A percentile compares a stretch with the other conserved stretches of the same genome.
Conservation (phyloP, 768 basidiomycete species). For the Thelephora ganbajun region DNA sequence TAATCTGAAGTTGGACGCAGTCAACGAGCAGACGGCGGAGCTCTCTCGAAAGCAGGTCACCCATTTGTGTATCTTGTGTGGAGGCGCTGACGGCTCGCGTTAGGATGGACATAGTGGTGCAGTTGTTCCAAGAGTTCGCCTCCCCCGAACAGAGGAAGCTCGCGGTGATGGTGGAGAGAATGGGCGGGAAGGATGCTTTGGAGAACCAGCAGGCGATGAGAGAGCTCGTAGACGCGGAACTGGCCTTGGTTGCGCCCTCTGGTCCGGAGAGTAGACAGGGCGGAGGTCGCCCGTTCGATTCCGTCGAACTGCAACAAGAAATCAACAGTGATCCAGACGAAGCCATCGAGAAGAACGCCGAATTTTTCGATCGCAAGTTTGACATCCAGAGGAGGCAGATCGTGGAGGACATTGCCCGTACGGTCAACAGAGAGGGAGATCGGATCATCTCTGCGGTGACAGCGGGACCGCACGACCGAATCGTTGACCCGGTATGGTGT, state of each 20-base stretch:
- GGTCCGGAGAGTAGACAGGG: background rate
- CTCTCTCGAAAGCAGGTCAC: slow-evolving; percentile 9
- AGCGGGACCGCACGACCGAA: slow-evolving; percentile 13
- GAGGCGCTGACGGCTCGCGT: background rate
- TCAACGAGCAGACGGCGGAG: slow-evolving; percentile 2
- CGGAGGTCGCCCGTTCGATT: slow-evolving; percentile 4
- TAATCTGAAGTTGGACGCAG: slow-evolving; percentile 8
- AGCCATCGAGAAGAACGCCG: slow-evolving; percentile 10
- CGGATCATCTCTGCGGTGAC: slow-evolving; percentile 10
- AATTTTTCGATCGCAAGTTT: slow-evolving; percentile 11
- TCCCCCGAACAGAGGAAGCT: slow-evolving; percentile 7
- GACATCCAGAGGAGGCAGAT: slow-evolving; percentile 9
- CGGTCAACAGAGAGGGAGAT: slow-evolving; percentile 9
- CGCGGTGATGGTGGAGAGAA: slow-evolving; percentile 5
- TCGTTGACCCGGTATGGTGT: slow-evolving; percentile 11
- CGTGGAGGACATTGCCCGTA: slow-evolving; percentile 7
- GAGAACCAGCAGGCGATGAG: slow-evolving; percentile 9
- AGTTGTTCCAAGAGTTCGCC: slow-evolving; percentile 7
- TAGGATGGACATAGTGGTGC: slow-evolving; percentile 8
- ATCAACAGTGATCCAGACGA: slow-evolving; percentile 10
- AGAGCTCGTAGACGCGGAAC: slow-evolving; percentile 9
- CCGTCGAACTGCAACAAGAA: slow-evolving; percentile 14
- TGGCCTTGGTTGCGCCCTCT: slow-evolving; percentile 1
- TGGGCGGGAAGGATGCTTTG: slow-evolving; percentile 10
- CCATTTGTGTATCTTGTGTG: background rate